Evolutionary conservation across 768 basidiomycete genomes (phyloP), one percentile per base, ranked within the genome.

Genomic region (Chalciporus sphaerocephalus): DNA sequence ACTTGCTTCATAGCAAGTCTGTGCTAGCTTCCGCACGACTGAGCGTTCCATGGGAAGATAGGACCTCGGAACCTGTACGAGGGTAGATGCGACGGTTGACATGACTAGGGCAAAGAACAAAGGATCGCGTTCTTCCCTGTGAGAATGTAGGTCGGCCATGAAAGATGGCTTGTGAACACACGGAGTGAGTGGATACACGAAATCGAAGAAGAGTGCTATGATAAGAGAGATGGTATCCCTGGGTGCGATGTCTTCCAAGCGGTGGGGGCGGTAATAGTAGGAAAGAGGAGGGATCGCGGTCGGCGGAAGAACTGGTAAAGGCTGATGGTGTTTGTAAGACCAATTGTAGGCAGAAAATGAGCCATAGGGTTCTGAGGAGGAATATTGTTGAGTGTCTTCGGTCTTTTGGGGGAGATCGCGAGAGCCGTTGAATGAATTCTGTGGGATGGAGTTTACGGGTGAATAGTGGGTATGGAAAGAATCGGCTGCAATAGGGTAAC

Each of bases 101-200:
- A 93, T 87, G 52, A 96, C 87, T 22, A 95, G 69, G 5, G 91
- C 85, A 57, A 90, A 93, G 72, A 93, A 95, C 30, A 94, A 78
- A 21, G 91, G 90, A 56, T 94, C 88, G 16, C 81, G 78, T 59
- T 93, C 90, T 68, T 94, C 92, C 47, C 89, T 68, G 34, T 79
- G 79, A 0, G 80, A 72, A 51, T 85, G 81, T 23, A 96, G 72
- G 68, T 92, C 92, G n/a, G 87, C 85, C 80, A 92, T 85, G 64
- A 93, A 93, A 2, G 87, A 88, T 21, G 90, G 90, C 59, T 87
- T 87, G 69, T 96, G 93, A 35, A 96, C 70, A 64, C 88, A 92
- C 5, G 92, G 92, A 8, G 89, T 94, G 24, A 95, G 75, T 8
- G 89, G 87, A 65, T 92, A 92, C 38, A 94, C 89, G 61, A 90